phyloP scores from a whole-genome alignment of 2,329 filamentous ascomycete genomes.

The Cladophialophora yegresii region DNA sequence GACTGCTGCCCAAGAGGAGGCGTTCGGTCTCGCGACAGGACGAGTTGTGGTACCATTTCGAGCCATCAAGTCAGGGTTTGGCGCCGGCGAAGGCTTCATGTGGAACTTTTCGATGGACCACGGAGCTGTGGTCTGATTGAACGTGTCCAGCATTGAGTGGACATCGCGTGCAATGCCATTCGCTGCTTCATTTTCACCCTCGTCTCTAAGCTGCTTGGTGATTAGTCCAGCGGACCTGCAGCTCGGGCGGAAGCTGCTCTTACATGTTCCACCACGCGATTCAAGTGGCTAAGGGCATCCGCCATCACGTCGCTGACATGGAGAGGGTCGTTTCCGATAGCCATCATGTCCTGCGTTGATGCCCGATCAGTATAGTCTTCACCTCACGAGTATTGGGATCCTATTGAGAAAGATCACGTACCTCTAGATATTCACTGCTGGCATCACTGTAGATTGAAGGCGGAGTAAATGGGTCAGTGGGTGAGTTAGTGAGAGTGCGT shows the following conservation, averaged over 20 bases:
- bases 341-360: slow-evolving; percentile 33
- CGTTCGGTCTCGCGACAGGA: slow-evolving; percentile 12
- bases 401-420: slow-evolving; percentile 11
- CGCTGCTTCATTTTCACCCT: slow-evolving; percentile 40
- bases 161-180: slow-evolving; percentile 43
- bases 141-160: slow-evolving; percentile 41
- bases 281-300: slow-evolving; percentile 32
- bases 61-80: slow-evolving; percentile 15
- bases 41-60: slow-evolving; percentile 10
- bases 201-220: slow-evolving; percentile 39
- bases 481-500: slow-evolving; percentile 22
- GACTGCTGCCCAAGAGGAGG: slow-evolving; percentile 37
- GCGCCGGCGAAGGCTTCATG: slow-evolving; percentile 28
- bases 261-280: slow-evolving; percentile 37
- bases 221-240: slow-evolving; percentile 27
- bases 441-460: slow-evolving; percentile 35
- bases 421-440: slow-evolving; percentile 31
- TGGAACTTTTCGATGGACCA: slow-evolving; percentile 37
- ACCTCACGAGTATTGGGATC: neutral
- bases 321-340: slow-evolving; percentile 30
- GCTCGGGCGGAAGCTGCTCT: slow-evolving; percentile 16
- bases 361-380: slow-evolving; percentile 26
- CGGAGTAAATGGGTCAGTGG: slow-evolving; percentile 26
- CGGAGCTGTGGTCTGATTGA: slow-evolving; percentile 39
- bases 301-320: slow-evolving; percentile 36